Conservation (phyloP, 2,329 filamentous ascomycete species). For the Ophiostoma populinum region DNA sequence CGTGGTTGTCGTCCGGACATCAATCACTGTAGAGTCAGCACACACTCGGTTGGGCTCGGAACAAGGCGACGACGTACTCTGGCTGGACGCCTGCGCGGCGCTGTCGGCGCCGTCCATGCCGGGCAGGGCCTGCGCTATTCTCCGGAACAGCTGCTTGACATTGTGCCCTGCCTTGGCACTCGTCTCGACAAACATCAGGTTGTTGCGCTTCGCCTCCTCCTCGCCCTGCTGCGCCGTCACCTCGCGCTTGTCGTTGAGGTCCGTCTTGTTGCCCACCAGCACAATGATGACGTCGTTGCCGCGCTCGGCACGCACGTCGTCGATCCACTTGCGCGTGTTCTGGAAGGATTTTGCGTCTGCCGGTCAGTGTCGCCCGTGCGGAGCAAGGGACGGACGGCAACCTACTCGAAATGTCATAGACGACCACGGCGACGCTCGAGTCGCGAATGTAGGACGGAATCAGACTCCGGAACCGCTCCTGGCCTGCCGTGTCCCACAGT, state of each 20-base stretch:
- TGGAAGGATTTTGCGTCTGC: slow-evolving; percentile 87
- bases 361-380: not conserved
- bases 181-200: slow-evolving; percentile 97
- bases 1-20: slow-evolving; percentile 69
- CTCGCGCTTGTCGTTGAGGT: slow-evolving; percentile 94
- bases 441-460: slow-evolving; percentile 98
- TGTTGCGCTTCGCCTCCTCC: slow-evolving; percentile 95
- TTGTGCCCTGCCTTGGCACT: slow-evolving; percentile 96
- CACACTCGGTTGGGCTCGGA: slow-evolving; percentile 8
- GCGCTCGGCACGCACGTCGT: slow-evolving; percentile 89
- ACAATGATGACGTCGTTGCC: slow-evolving; percentile 99
- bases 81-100: slow-evolving; percentile 51
- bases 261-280: slow-evolving; percentile 96
- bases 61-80: slow-evolving; percentile 38
- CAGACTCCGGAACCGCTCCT: slow-evolving; percentile 90
- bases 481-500: slow-evolving; percentile 95
- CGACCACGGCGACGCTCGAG: slow-evolving; percentile 91
- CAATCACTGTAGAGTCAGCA: slow-evolving; percentile 49
- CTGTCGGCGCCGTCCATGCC: slow-evolving; percentile 90
- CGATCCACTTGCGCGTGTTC: slow-evolving; percentile 98
- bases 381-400: not conserved
- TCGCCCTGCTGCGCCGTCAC: slow-evolving; percentile 93
- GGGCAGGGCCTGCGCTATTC: slow-evolving; percentile 92
- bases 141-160: slow-evolving; percentile 91
- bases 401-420: slow-evolving; percentile 91